Evolutionary conservation across 2,329 filamentous ascomycete species (phyloP), one percentile per base, ranked within the genome.

Genomic region (Hirsutella minnesotensis): DNA sequence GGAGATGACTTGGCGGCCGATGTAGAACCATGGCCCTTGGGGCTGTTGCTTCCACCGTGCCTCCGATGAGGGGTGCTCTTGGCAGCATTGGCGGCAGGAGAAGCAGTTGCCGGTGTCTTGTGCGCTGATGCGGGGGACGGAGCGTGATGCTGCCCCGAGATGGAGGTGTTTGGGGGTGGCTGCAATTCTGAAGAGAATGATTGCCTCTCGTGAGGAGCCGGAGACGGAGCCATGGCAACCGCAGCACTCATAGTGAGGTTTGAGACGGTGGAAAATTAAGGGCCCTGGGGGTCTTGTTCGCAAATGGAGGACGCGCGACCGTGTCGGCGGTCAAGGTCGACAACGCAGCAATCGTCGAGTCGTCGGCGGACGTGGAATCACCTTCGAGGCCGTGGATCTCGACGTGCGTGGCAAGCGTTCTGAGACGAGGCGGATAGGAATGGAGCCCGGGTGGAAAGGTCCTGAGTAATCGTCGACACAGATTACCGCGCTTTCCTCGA

Each of bases 171-270:
- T 33, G 63, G 55, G 38, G 56, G 49, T 44, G 66, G 62, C 49
- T 65, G 64, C 48, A 70, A 60, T 51, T 73, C 73, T 50, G 70
- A 68, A 55, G 70, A 63, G 52, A 73, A 76, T n/a, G 70, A 67
- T 46, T 74, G 66, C 59, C 77, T 69, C 60, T 81, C 77, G 60
- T 81, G 77, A 51, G 77, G 77, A 64, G 77, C 77, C 56, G 77
- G 78, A 59, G 78, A 81, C 51, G 77, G 77, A 58, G 75, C 77
- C 78, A 81, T 81, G 56, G 77, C 75, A 59, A 81, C 73, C 62
- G 75, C 77, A 60, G 78, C 70, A 68, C 77, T 81, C 78, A 82
- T 82, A 60, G 54, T 79, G 60, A 54, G 50, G n/a, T 2, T n/a
- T 18, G 20, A 38, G 24, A 27, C 9, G 13, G 18, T 3, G 21